Conservation (phyloP, 164 flowering plant genomes). For the Vitis rotundifolia region DNA sequence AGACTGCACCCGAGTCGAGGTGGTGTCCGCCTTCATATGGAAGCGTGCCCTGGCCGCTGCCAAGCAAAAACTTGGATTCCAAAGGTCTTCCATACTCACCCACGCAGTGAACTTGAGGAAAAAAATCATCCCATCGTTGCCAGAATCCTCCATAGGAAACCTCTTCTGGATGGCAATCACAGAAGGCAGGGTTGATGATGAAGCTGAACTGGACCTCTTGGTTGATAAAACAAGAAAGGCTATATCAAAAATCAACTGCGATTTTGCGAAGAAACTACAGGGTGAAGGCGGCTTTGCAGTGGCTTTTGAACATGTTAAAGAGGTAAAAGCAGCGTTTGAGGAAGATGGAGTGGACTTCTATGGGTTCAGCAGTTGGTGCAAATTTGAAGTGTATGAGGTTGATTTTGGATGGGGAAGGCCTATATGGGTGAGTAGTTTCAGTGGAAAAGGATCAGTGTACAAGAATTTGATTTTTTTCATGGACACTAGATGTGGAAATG, state of each 20-base stretch:
- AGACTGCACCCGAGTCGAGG: conserved; percentile 46
- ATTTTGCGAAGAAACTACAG: conserved; percentile 17
- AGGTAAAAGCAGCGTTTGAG: conserved; percentile 13
- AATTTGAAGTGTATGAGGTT: conserved; percentile 31
- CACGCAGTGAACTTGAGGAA: conserved; percentile 43
- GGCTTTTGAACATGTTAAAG: conserved; percentile 18
- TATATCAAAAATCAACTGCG: conserved; percentile 21
- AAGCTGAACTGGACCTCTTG: conserved; percentile 7
- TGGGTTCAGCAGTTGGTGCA: conserved; percentile 46
- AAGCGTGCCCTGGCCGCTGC: conserved; percentile 26
- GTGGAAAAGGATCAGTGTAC: neutral
- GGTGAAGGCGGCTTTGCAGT: conserved; percentile 11
- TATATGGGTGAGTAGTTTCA: conserved; percentile 33
- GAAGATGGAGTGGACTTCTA: conserved; percentile 17
- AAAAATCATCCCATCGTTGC: conserved; percentile 29
- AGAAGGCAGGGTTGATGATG: neutral
- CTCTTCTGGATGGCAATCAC: conserved; percentile 26
- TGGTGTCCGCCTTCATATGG: conserved; percentile 54
- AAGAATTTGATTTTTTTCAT: conserved; percentile 19
- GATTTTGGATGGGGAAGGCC: conserved; percentile 58
- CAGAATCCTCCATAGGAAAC: conserved; percentile 42
- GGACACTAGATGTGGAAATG: conserved; percentile 22
- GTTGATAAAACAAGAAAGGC: conserved; percentile 16
- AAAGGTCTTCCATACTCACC: conserved; percentile 21
- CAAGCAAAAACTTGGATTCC: conserved; percentile 6